Conservation (phyloP, 2,329 filamentous ascomycete species). For the Sporothrix inflata region DNA sequence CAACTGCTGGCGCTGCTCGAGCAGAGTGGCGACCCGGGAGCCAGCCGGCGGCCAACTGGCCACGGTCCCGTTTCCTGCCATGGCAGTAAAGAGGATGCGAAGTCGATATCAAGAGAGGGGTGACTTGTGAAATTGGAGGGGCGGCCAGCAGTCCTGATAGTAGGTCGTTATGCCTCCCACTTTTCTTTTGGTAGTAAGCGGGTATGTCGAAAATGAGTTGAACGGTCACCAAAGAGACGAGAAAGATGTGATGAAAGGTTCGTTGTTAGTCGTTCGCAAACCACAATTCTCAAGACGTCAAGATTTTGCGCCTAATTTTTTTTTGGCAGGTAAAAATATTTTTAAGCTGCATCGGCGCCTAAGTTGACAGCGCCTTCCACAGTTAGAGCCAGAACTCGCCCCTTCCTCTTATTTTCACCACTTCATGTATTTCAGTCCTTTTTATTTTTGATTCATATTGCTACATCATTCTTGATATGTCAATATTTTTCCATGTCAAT, state of each 20-base stretch:
- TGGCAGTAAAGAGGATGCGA: not conserved
- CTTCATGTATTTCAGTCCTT: not conserved
- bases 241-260: not conserved
- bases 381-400: not conserved
- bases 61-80: not conserved
- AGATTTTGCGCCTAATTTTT: conserved; percentile 1
- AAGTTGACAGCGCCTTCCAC: not conserved
- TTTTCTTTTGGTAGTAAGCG: not conserved
- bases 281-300: not conserved
- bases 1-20: conserved; percentile 59
- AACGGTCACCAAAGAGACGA: not conserved
- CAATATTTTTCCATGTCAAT: too few relatives aligned
- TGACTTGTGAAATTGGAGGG: not conserved
- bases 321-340: conserved; percentile 9
- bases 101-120: conserved; percentile 1
- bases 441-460: too few relatives aligned
- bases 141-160: not conserved
- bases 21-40: conserved; percentile 45
- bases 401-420: not conserved
- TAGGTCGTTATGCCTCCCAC: not conserved
- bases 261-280: not conserved
- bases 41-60: not conserved
- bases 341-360: conserved; percentile 4
- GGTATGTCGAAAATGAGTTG: too few relatives aligned
- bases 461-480: too few relatives aligned